Base-by-base conservation (phyloP, 352 stramenopile species). In the Pythium oligandrum region DNA sequence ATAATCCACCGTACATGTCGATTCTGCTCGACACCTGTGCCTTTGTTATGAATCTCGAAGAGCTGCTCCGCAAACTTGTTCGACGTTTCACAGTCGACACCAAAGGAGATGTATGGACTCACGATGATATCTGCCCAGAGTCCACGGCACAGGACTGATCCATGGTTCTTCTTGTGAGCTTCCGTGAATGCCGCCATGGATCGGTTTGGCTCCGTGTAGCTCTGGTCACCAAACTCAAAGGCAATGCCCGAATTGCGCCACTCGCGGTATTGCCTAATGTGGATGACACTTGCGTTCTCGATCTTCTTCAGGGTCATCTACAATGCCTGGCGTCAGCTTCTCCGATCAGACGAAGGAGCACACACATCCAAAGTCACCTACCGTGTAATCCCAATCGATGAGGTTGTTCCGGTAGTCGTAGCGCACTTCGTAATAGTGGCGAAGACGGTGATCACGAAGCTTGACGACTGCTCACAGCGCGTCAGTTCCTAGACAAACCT, bases 361-460 rank as follows among this genome's bases (percentile, higher is more conserved):
- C 17, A 26, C 17, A 26, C 17, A 26, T 26, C 17, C 17, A 26
- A 34, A 49, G 57, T 42, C 45, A 43, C 66, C 39, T 48, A 88
- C 83, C 33, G 82, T 92, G 76, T 98, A 98, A 65, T 98, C 95
- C 94, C 93, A 98, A 61, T 98, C 95, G 46, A 97, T 83, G 57
- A 97, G 66, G 51, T 96, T 96, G 45, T 90, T 77, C 30, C 90
- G 81, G 67, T 93, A 86, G 66, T 98, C 95, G 71, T 96, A 98
- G 40, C 93, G 85, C 44, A 83, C 74, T 57, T 95, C 90, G 64
- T 97, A 98, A 57, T 91, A 96, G 57, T 92, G 70, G 7, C 92
- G 88, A 35, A 97, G 66, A 8, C 90, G 75, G 35, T 96, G 75
- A 50, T 97, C 90, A 52, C 86, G 83, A n/a, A 96, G 67, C 36